Evolutionary conservation across 2,329 filamentous ascomycete genomes (phyloP).

Genomic region (Beauveria varroae): DNA sequence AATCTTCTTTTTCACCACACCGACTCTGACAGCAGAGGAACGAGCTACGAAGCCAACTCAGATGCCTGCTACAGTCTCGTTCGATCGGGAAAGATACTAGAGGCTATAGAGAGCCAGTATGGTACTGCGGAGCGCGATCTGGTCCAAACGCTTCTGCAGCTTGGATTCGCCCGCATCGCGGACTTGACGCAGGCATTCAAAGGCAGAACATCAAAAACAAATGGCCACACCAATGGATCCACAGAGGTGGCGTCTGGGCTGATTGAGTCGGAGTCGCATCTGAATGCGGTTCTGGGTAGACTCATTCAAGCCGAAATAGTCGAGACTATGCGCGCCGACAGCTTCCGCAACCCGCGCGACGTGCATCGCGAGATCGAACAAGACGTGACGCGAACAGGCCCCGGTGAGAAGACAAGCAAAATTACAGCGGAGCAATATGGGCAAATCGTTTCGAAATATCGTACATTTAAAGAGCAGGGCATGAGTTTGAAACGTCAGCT

Average conservation of each 20-base stretch:
- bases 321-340: slow-evolving; percentile 51
- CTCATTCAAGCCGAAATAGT: slow-evolving; percentile 60
- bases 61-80: slow-evolving; percentile 74
- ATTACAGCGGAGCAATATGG: slow-evolving; percentile 55
- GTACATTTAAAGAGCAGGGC: slow-evolving; percentile 45
- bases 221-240: slow-evolving; percentile 28
- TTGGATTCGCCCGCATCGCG: slow-evolving; percentile 68
- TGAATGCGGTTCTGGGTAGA: slow-evolving; percentile 43
- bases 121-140: slow-evolving; percentile 68
- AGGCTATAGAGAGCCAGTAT: slow-evolving; percentile 65
- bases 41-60: slow-evolving; percentile 79
- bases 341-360: slow-evolving; percentile 55
- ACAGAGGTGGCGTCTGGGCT: slow-evolving; percentile 24
- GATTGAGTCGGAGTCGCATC: slow-evolving; percentile 38
- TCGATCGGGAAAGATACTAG: slow-evolving; percentile 72
- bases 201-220: slow-evolving; percentile 27
- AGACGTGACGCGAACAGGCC: slow-evolving; percentile 45
- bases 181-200: slow-evolving; percentile 61
- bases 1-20: slow-evolving; percentile 73
- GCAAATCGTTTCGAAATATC: slow-evolving; percentile 47
- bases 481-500: slow-evolving; percentile 45
- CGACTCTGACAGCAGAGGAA: slow-evolving; percentile 51
- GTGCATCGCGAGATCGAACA: slow-evolving; percentile 54
- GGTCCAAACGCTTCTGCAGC: slow-evolving; percentile 64
- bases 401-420: slow-evolving; percentile 44